Evolutionary conservation across 2,329 filamentous ascomycete species (phyloP).

Genomic region (Arthroderma uncinatum): DNA sequence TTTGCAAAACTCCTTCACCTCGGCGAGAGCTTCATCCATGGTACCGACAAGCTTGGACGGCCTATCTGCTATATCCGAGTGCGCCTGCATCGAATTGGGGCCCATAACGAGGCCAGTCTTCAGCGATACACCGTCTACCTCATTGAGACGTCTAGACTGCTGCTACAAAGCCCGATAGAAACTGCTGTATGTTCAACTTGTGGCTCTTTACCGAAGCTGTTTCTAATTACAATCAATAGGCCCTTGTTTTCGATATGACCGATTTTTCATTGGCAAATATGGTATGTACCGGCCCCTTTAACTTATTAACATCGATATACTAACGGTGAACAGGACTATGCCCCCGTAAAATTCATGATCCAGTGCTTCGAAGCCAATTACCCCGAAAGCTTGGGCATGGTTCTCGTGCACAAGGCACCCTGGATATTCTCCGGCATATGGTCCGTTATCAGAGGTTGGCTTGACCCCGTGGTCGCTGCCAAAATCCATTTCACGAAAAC

Average conservation of each 20-base stretch:
- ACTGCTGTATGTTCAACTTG: constrained; percentile 61
- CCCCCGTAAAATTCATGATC: constrained; percentile 97
- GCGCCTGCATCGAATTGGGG: constrained; percentile 66
- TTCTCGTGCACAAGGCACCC: constrained; percentile 89
- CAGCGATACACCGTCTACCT: constrained; percentile 87
- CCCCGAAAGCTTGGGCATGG: constrained; percentile 77
- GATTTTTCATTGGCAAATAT: constrained; percentile 90
- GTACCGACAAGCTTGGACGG: constrained; percentile 68
- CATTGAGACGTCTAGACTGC: constrained; percentile 85
- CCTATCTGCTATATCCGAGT: constrained; percentile 81
- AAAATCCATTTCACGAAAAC: constrained; percentile 92
- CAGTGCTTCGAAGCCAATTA: constrained; percentile 99
- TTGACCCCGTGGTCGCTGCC: constrained; percentile 86
- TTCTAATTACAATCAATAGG: constrained; percentile 40
- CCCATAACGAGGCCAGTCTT: constrained; percentile 69
- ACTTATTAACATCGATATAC: constrained; percentile 8
- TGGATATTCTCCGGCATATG: constrained; percentile 98
- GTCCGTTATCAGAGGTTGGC: constrained; percentile 90
- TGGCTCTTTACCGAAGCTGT: not conserved
- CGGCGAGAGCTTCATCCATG: constrained; percentile 90
- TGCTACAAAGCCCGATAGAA: constrained; percentile 68
- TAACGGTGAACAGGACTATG: constrained; percentile 57
- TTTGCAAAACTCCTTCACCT: constrained; percentile 75
- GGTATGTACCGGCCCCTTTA: constrained; percentile 38
- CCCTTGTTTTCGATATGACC: constrained; percentile 92